Base-by-base conservation (phyloP, 768 basidiomycete genomes). In the Collybia sp. region DNA sequence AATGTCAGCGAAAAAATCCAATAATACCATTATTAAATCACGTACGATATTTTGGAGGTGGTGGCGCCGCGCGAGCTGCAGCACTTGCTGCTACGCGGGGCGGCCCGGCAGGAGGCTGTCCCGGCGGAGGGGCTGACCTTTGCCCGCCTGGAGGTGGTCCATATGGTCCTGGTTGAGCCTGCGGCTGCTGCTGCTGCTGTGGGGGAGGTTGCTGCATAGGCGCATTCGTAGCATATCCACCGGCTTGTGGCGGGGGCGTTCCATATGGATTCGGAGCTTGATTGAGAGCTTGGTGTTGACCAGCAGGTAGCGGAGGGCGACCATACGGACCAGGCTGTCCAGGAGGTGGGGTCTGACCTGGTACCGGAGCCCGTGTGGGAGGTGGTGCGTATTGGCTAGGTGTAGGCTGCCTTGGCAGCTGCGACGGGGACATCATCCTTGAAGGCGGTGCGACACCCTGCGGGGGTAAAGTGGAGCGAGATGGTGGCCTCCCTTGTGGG, bases 381-480 rank as follows among this genome's bases (percentile, higher is more conserved):
- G 77, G 75, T 18, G 68, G 65, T 3, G 67, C 74, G 53, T 76
- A 80, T 44, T 73, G 80, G 39, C 72, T 70, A 6, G 75, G 75
- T 20, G 72, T 69, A 2, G 73, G 71, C 42, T 69, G 67, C 17
- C 71, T 65, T 34, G 63, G 66, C 12, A 64, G 65, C 31, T 72
- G 72, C 11, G 71, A 65, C 1, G 77, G 77, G 30, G 77, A 75
- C 65, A 72, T 68, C 58, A 76, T 66, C 19, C 73, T 67, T 12
- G 66, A 58, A 5, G 77, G 64, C 20, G 73, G 73, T 44, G 50
- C 60, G 44, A 43, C 46, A 44, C 53, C 46, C 12, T 49, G 48
- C 50, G 47, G 42, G 18, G 37, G 56, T 42, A 43, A 51, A 32
- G 54, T 60, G 12, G 58, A 51, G 30, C 58, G 53, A 13, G 61